Evolutionary conservation across 192 early-diverging fungal species (phyloP).

Genomic region (Entophlyctis luteolus): DNA sequence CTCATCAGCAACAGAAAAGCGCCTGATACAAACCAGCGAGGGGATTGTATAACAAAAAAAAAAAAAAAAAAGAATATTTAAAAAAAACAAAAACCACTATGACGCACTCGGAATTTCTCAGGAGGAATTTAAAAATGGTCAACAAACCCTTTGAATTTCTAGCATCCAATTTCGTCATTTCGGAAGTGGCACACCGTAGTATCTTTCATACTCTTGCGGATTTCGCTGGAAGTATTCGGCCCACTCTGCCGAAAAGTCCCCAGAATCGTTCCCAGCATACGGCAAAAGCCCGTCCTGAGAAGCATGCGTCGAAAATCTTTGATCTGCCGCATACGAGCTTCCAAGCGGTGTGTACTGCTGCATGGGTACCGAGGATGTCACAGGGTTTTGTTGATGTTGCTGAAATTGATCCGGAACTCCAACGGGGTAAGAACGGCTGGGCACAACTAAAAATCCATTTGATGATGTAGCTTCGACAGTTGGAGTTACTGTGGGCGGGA

Average conservation of each 20-base stretch:
- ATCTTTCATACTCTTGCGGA: conserved; percentile 20
- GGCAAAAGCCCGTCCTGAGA: neutral
- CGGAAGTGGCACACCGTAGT: conserved; percentile 13
- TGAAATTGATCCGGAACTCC: neutral
- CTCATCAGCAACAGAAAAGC: too few species aligned
- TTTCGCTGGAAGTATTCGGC: conserved; percentile 14
- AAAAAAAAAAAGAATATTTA: too few species aligned
- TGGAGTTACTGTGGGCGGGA: neutral
- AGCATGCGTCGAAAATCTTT: neutral
- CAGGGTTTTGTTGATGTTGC: neutral
- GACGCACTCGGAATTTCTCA: too few species aligned
- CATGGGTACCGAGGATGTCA: neutral
- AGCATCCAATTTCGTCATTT: too few species aligned
- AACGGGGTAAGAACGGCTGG: neutral
- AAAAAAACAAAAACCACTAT: too few species aligned
- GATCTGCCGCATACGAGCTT: neutral
- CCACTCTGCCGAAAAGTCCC: conserved; percentile 16
- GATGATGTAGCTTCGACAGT: neutral
- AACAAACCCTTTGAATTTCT: too few species aligned
- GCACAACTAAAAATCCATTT: neutral
- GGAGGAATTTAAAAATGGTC: too few species aligned
- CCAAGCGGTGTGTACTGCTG: neutral
- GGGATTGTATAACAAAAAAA: too few species aligned
- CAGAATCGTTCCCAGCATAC: neutral
- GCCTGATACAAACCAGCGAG: too few species aligned